A percentile compares a stretch with the other conserved stretches of the same genome.
These are phyloP conservation scores for Helminthosporium solani DNA, from an alignment of 2,329 filamentous ascomycete species.

Conservation along the genomic window DNA sequence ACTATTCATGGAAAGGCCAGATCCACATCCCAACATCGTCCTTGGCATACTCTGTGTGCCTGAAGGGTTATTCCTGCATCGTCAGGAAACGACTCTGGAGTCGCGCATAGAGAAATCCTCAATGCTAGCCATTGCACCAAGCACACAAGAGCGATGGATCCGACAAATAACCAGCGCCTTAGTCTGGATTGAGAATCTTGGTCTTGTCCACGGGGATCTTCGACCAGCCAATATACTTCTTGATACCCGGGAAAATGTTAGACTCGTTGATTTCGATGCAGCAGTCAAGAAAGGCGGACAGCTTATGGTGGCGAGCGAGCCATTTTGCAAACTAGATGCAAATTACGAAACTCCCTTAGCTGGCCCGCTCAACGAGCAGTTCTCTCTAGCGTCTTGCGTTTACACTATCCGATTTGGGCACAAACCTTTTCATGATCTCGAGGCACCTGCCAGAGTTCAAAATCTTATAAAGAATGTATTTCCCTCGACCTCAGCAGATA, in stretches of 20 bases:
- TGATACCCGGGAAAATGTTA: constrained; percentile 4
- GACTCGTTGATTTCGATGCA: constrained; percentile 9
- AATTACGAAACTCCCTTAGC: constrained; percentile 7
- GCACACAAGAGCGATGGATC: constrained; percentile 9
- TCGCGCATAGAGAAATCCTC: constrained; percentile 4
- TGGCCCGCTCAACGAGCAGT: constrained; percentile 10
- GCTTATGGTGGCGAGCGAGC: constrained; percentile 7
- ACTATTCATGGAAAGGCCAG: constrained; percentile 6
- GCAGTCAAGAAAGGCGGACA: constrained; percentile 9
- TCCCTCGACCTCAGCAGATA: constrained; percentile 4
- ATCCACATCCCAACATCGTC: constrained; percentile 7
- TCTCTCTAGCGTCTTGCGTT: constrained; percentile 57
- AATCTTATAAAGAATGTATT: constrained; percentile 4
- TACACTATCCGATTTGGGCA: constrained; percentile 31
- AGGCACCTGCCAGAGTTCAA: constrained; percentile 3
- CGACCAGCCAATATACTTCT: constrained; percentile 11
- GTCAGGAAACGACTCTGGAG: constrained; percentile 6
- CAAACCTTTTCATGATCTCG: constrained; percentile 7
- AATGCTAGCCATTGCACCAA: constrained; percentile 2
- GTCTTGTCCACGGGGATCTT: constrained; percentile 11
- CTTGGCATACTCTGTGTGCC: constrained; percentile 4
- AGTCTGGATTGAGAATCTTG: constrained; percentile 10
- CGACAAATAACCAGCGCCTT: constrained; percentile 9
- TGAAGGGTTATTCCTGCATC: constrained; percentile 4
- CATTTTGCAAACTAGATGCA: constrained; percentile 7